Evolutionary conservation across 179 eudicot genomes (phyloP).

Genomic region (Spinacia oleracea): DNA sequence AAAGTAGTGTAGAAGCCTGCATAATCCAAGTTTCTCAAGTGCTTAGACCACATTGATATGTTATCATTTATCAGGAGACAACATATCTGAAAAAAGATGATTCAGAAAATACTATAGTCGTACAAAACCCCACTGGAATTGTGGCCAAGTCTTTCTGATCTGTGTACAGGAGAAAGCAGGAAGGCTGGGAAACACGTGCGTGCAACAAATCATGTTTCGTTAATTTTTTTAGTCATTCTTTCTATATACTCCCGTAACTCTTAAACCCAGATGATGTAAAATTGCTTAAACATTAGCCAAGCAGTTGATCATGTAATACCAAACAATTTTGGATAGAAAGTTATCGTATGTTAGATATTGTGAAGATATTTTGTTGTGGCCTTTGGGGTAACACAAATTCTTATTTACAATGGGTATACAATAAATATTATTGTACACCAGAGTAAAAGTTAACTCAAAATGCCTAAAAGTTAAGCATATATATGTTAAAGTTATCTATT

Average conservation of each 20-base stretch:
- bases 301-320: background rate
- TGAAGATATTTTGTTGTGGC: background rate
- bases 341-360: background rate
- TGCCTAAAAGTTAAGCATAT: too few species aligned
- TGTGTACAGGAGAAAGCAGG: slow-evolving; percentile 14
- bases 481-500: too few species aligned
- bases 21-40: background rate
- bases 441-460: too few species aligned
- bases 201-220: background rate
- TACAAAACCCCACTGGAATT: background rate
- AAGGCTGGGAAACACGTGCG: background rate
- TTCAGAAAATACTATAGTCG: slow-evolving; percentile 2
- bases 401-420: too few species aligned
- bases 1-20: slow-evolving; percentile 15
- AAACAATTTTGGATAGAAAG: background rate
- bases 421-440: too few species aligned
- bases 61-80: background rate
- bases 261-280: slow-evolving; percentile 16
- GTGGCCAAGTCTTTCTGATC: background rate
- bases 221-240: slow-evolving; percentile 4
- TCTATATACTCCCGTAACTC: background rate
- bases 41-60: background rate
- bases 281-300: background rate
- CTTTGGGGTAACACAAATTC: background rate
- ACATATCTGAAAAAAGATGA: background rate